phyloP scores from a whole-genome alignment of 2,329 filamentous ascomycete species.

The Rhinocladiella mackenziei region DNA sequence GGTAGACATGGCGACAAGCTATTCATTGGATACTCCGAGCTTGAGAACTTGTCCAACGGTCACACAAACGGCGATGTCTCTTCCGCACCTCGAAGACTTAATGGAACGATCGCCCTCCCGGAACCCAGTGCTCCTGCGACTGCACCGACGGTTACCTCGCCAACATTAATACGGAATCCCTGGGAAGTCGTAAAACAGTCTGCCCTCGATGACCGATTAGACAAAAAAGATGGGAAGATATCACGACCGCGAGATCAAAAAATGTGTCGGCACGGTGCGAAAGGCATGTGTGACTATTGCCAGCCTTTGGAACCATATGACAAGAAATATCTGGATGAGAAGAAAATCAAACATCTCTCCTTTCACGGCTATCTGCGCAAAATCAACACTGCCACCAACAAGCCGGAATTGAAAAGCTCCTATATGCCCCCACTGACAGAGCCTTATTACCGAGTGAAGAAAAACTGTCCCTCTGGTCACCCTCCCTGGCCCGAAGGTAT shows the following conservation, averaged over 20 bases:
- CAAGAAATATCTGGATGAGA: slow-evolving; percentile 79
- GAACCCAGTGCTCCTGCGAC: slow-evolving; percentile 41
- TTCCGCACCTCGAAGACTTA: slow-evolving; percentile 62
- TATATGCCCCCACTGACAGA: slow-evolving; percentile 94
- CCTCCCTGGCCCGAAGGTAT: slow-evolving; percentile 93
- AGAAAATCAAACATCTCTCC: slow-evolving; percentile 97
- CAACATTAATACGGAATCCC: slow-evolving; percentile 68
- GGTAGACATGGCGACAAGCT: slow-evolving; percentile 83
- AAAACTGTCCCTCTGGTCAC: slow-evolving; percentile 87
- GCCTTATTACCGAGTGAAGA: slow-evolving; percentile 84
- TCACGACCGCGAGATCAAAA: slow-evolving; percentile 66
- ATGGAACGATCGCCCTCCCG: slow-evolving; percentile 59
- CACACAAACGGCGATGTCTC: slow-evolving; percentile 32
- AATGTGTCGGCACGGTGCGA: slow-evolving; percentile 93
- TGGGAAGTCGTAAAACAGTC: slow-evolving; percentile 94
- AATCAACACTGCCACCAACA: slow-evolving; percentile 93
- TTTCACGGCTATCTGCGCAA: slow-evolving; percentile 94
- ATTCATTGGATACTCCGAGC: slow-evolving; percentile 74
- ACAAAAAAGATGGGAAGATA: slow-evolving; percentile 88
- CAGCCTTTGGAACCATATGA: slow-evolving; percentile 95
- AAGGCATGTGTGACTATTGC: slow-evolving; percentile 99
- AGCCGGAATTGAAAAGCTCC: slow-evolving; percentile 85
- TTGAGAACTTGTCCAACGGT: slow-evolving; percentile 50
- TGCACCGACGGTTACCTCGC: slow-evolving; percentile 28
- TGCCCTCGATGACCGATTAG: slow-evolving; percentile 76